Evolutionary conservation across 192 early-diverging fungal genomes (phyloP).

Genomic region (Linnemannia elongata): DNA sequence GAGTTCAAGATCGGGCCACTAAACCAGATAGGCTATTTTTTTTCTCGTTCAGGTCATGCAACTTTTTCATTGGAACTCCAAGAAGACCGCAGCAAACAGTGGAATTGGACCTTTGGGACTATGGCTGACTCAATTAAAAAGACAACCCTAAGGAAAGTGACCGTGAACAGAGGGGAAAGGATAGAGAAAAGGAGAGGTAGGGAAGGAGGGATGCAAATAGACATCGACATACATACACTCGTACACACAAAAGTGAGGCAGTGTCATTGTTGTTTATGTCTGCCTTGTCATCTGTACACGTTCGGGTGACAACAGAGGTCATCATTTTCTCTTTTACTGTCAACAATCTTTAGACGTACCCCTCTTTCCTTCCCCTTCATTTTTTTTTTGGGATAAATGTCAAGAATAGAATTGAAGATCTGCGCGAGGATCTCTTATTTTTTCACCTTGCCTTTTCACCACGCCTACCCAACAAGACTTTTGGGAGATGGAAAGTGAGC

Average conservation of each 20-base stretch:
- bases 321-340: not conserved
- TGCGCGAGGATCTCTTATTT: not conserved
- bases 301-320: not conserved
- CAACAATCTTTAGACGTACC: not conserved
- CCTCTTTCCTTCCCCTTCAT: not conserved
- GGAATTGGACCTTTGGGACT: not conserved
- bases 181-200: not conserved
- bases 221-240: not conserved
- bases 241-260: not conserved
- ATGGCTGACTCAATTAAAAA: too few relatives aligned
- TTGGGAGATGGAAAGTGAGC: not conserved
- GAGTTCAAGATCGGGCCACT: not conserved
- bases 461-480: not conserved
- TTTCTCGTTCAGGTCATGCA: conserved; percentile 1
- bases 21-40: not conserved
- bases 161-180: not conserved
- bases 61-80: not conserved
- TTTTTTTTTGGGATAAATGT: not conserved
- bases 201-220: not conserved
- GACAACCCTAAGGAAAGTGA: not conserved
- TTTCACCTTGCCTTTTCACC: not conserved
- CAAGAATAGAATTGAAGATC: not conserved
- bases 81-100: conserved; percentile 4
- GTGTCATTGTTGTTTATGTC: not conserved
- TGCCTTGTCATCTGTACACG: not conserved